Evolutionary conservation across 2,329 filamentous ascomycete species (phyloP).

Genomic region (Pseudogymnoascus sp.): DNA sequence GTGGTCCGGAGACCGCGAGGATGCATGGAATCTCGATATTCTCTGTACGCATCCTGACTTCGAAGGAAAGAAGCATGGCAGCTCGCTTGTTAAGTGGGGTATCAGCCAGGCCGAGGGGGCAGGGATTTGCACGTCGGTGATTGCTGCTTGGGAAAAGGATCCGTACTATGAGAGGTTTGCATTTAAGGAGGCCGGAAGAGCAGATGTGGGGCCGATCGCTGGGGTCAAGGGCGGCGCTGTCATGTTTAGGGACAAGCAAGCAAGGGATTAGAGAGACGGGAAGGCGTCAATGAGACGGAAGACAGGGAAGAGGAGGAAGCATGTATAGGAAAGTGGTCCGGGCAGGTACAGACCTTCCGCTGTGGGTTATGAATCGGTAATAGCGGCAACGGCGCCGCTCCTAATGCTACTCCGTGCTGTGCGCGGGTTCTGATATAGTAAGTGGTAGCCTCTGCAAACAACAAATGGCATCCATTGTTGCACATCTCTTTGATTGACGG

Average conservation of each 20-base stretch:
- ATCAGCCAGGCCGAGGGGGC: constrained; percentile 31
- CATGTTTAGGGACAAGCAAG: constrained; percentile 24
- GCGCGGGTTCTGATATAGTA: not conserved
- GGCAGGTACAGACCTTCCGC: not conserved
- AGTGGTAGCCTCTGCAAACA: not conserved
- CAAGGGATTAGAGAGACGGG: not conserved
- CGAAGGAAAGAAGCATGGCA: constrained; percentile 32
- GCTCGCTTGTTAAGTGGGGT: constrained; percentile 35
- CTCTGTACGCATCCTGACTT: constrained; percentile 33
- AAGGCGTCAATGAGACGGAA: not conserved
- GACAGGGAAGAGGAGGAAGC: not conserved
- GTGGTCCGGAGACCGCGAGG: constrained; percentile 26
- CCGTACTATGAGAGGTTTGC: constrained; percentile 31
- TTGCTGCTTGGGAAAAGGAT: constrained; percentile 33
- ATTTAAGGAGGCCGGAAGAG: constrained; percentile 30
- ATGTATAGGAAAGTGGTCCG: not conserved
- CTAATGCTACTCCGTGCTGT: not conserved
- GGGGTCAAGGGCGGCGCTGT: constrained; percentile 27
- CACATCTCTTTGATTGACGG: not conserved
- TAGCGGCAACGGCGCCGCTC: not conserved
- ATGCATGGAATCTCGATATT: constrained; percentile 34
- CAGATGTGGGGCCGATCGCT: constrained; percentile 27
- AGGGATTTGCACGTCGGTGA: constrained; percentile 32
- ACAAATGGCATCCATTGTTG: not conserved
- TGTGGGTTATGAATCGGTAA: not conserved